A percentile compares a stretch with the other conserved stretches of the same genome.
Evolutionary conservation across 2,329 filamentous ascomycete species (phyloP).

Genomic region (Magnaporthales sp.): DNA sequence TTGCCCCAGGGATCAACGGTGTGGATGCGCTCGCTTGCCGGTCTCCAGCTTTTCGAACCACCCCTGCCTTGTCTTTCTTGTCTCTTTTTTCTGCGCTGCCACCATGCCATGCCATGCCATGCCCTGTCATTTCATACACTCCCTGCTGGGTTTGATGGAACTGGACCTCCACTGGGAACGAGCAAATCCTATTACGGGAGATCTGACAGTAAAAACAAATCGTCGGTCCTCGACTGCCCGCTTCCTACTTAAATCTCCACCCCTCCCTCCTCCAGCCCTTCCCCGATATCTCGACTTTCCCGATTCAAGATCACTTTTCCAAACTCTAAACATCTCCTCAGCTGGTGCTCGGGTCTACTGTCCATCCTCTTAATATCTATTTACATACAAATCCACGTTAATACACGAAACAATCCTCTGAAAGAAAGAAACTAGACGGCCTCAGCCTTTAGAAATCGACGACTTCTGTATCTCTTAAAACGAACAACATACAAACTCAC

Average conservation of each 20-base stretch:
- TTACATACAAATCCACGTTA: background rate
- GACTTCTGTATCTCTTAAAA: background rate
- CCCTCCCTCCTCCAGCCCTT: conserved; percentile 17
- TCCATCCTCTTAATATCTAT: conserved; percentile 3
- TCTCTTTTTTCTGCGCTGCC: background rate
- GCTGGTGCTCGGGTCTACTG: conserved; percentile 6
- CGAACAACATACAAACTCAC: background rate
- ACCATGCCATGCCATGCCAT: background rate
- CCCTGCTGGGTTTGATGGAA: background rate
- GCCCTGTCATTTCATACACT: background rate
- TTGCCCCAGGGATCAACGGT: conserved; percentile 39
- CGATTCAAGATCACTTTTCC: conserved; percentile 5
- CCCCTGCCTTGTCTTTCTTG: background rate
- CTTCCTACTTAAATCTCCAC: conserved; percentile 35
- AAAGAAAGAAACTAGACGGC: background rate
- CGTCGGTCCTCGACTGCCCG: conserved; percentile 16
- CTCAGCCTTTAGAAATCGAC: background rate
- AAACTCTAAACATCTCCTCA: conserved; percentile 3
- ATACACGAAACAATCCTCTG: background rate
- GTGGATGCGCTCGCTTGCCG: conserved; percentile 17
- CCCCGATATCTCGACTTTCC: background rate
- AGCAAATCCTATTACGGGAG: conserved; percentile 3
- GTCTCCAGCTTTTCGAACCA: conserved; percentile 9
- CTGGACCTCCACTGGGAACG: background rate
- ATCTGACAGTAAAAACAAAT: conserved; percentile 8